A percentile compares a stretch with the other conserved stretches of the same genome.
These are phyloP conservation scores for Senna siamea DNA, from an alignment of 306 rosid species.

Conservation along the genomic window DNA sequence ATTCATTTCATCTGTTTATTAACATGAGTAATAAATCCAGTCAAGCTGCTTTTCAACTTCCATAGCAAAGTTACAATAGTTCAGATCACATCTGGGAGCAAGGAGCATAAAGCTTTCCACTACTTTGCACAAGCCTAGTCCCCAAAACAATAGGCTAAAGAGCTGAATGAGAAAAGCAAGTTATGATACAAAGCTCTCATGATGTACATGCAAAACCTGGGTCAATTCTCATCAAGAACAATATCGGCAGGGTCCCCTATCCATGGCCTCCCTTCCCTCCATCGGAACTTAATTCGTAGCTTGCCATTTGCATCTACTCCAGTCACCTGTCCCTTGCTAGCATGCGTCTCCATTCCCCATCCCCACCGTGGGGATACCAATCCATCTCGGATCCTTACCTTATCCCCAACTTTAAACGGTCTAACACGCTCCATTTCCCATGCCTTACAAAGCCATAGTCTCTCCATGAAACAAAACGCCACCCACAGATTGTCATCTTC, in stretches of 20 bases:
- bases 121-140: constrained; percentile 42
- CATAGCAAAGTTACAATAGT: constrained; percentile 22
- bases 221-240: constrained; percentile 63
- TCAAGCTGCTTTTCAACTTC: constrained; percentile 41
- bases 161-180: constrained; percentile 43
- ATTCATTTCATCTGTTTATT: constrained; percentile 46
- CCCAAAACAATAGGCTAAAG: constrained; percentile 42
- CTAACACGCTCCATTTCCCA: constrained; percentile 77
- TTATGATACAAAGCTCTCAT: constrained; percentile 44
- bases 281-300: constrained; percentile 84
- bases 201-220: constrained; percentile 23
- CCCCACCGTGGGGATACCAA: constrained; percentile 91
- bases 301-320: constrained; percentile 98
- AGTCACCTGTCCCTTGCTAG: constrained; percentile 86
- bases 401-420: constrained; percentile 81
- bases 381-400: constrained; percentile 86
- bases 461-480: constrained; percentile 81
- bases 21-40: constrained; percentile 44
- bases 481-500: constrained; percentile 86
- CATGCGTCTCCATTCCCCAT: constrained; percentile 99
- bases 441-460: constrained; percentile 91
- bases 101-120: constrained; percentile 32
- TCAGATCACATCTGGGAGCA: constrained; percentile 34
- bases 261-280: constrained; percentile 99
- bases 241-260: constrained; percentile 95